Percentiles rank a stretch among this genome's conserved stretches.
Conservation (phyloP, 179 eudicot genomes). For the Gypsophila paniculata region DNA sequence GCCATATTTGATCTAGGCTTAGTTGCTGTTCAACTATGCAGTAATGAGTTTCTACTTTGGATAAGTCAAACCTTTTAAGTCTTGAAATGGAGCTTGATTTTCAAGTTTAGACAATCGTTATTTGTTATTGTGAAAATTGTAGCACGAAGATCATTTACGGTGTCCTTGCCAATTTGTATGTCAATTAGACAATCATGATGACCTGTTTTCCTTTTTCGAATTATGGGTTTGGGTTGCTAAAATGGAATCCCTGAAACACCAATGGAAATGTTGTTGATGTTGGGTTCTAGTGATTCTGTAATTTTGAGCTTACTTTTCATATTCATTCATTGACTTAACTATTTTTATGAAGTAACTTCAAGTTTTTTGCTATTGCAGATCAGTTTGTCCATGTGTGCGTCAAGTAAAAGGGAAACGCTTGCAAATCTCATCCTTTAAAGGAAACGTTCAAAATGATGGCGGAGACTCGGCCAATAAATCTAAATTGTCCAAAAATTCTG, state of each 20-base stretch:
- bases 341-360: neutral
- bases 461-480: slow-evolving; percentile 47
- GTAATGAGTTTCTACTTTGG: neutral
- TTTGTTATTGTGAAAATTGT: neutral
- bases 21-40: neutral
- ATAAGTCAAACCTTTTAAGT: neutral
- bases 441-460: slow-evolving; percentile 45
- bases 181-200: neutral
- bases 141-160: neutral
- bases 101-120: neutral
- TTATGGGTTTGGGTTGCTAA: neutral
- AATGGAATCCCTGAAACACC: neutral
- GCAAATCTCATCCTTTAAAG: slow-evolving; percentile 59
- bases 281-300: neutral
- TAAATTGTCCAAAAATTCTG: slow-evolving; percentile 40
- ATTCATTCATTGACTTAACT: neutral
- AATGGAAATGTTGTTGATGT: too few species aligned
- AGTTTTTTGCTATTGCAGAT: slow-evolving; percentile 32
- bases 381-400: slow-evolving; percentile 30
- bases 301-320: neutral
- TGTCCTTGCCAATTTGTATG: neutral
- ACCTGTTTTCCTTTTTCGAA: neutral
- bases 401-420: slow-evolving; percentile 42
- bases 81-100: neutral
- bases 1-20: neutral